Evolutionary conservation across 768 basidiomycete genomes (phyloP), one percentile per base, ranked within the genome.

Genomic region (Pulveroboletus sp.): DNA sequence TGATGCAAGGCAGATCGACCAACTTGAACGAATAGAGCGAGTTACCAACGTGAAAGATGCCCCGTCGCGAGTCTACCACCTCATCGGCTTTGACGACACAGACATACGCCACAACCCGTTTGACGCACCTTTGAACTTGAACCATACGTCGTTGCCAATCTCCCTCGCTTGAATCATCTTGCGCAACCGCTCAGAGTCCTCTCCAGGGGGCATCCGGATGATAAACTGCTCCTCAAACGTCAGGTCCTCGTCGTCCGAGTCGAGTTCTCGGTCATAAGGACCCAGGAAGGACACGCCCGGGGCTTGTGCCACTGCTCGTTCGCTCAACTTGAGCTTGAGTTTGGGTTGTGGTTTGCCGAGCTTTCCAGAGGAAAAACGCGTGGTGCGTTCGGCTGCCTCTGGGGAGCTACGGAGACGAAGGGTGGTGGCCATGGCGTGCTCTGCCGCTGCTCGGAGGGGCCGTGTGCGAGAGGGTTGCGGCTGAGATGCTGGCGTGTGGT

Each of bases 171-270:
- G 78, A 29, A 94, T 83, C 79, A 89, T 85, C 73, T 91, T 90
- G 66, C 81, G 80, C 51, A 95, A 61, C 59, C 75, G 83, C 33
- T 92, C 87, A 48, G 82, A 81, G 56, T 92, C 89, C 52, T 88
- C 85, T 2, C 90, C 90, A 9, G 85, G 80, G 0, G 90, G 91
- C 76, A 98, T 82, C 24, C 94, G 70, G 27, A 99, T 72, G 46
- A 99, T 85, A 62, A 98, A 98, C 61, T 97, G 94, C 69, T 99
- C 97, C 69, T 99, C 97, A 57, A 98, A 97, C 14, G 85, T 84
- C 49, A 98, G 68, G 49, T 97, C 94, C 49, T 97, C 94, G 39
- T 94, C 91, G 60, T 97, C 92, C 42, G 90, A 94, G 66, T 98
- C 95, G 44, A 97, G 72, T 64, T 97, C 95, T 36, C 94, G 76